Evolutionary conservation across 805 yeast species (phyloP).

Genomic region (Ogataea populi-albae): DNA sequence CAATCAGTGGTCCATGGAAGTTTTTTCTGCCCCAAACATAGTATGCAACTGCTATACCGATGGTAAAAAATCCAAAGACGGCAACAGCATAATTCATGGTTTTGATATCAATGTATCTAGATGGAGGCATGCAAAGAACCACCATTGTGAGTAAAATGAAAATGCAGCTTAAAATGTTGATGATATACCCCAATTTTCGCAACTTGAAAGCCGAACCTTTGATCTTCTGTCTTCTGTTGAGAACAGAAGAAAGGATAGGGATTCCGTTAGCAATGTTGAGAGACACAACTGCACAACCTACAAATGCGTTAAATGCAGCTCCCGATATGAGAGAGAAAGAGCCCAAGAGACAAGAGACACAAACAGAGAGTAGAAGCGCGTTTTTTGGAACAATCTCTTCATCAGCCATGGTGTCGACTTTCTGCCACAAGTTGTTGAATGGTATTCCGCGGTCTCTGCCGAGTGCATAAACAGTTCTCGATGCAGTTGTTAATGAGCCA

Average conservation of each 20-base stretch:
- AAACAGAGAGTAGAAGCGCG: slow-evolving; percentile 64
- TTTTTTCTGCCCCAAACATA: slow-evolving; percentile 57
- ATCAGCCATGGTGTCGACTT: slow-evolving; percentile 53
- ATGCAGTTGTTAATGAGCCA: slow-evolving; percentile 77
- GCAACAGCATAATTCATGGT: slow-evolving; percentile 67
- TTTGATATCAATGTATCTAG: slow-evolving; percentile 46
- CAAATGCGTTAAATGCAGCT: slow-evolving; percentile 78
- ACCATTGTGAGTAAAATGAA: slow-evolving; percentile 61
- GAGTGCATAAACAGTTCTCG: slow-evolving; percentile 77
- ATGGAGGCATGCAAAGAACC: slow-evolving; percentile 70
- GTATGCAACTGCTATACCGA: slow-evolving; percentile 49
- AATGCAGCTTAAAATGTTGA: slow-evolving; percentile 54
- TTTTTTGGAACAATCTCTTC: slow-evolving; percentile 65
- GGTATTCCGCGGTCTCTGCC: slow-evolving; percentile 85
- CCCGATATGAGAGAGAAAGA: slow-evolving; percentile 64
- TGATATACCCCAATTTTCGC: slow-evolving; percentile 58
- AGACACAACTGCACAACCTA: slow-evolving; percentile 78
- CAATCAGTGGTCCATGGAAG: slow-evolving; percentile 63
- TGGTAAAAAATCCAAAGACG: slow-evolving; percentile 51
- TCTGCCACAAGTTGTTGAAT: slow-evolving; percentile 58
- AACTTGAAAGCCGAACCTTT: slow-evolving; percentile 68
- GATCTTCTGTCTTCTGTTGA: slow-evolving; percentile 58
- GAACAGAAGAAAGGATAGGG: slow-evolving; percentile 62
- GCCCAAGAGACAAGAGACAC: slow-evolving; percentile 57
- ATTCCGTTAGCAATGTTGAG: slow-evolving; percentile 73